Evolutionary conservation across 2,329 filamentous ascomycete species (phyloP), one percentile per base, ranked within the genome.

Genomic region (Lasiodiplodia citricola): DNA sequence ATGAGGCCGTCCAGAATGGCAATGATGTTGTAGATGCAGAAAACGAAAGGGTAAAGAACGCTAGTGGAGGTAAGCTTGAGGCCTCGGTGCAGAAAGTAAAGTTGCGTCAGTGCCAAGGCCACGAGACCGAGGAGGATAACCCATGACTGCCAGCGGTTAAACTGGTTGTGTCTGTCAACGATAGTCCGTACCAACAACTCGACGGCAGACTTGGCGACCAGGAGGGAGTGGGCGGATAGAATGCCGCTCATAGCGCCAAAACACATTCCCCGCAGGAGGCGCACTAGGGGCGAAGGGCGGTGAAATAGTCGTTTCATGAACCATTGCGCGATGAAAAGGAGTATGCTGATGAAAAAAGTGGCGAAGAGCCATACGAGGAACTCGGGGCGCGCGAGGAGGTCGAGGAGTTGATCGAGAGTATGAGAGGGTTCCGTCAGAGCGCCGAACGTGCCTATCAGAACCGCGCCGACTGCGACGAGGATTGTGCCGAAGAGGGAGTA

Each of bases 21-120:
- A 76, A 98, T 94, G 76, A 99, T 97, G 85, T 99, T 99, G 86
- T 98, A 99, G 72, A 98, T 89, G 85, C 96, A 99, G 81, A 99
- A 99, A 50, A 98, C 94, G 74, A 98, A 90, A 5, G 96, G 96
- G 80, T 99, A 99, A 73, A 99, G 86, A 70, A 98, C 91, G 75
- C 93, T 97, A 25, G 96, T 98, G 67, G 94, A 97, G 79, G 96
- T 94, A 65, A 99, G 87, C 81, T 97, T 97, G 71, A 99, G 86
- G 66, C 96, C 96, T 54, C 93, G 89, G 78, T 99, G 96, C 70
- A 99, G 88, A 80, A 96, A 98, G 82, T 97, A 99, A 6, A 99
- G 87, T 80, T 99, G 96, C 55, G 90, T 92, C 55, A 99, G 86
- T 4, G 96, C 95, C 70, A 98, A 86, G 3, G 86, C 85, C 69